These are phyloP conservation scores for Cyberlindnera euphorbiae DNA, from an alignment of 805 yeast genomes.

Conservation along the genomic window DNA sequence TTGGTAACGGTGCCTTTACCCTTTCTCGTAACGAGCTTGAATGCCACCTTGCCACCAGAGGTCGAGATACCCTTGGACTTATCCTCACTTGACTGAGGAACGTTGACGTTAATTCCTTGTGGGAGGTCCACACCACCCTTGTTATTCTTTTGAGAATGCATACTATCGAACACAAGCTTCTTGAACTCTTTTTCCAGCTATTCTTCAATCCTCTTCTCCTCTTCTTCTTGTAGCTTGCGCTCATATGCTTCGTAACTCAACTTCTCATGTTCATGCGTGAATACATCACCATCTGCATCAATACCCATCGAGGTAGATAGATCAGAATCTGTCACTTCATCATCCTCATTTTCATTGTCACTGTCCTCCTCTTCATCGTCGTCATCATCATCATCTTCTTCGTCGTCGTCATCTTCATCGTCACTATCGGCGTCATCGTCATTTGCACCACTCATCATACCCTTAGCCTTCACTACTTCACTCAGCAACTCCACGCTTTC, in stretches of 20 bases:
- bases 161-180: slow-evolving; percentile 46
- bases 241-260: slow-evolving; percentile 36
- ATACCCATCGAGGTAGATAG: slow-evolving; percentile 5
- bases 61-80: slow-evolving; percentile 23
- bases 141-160: slow-evolving; percentile 28
- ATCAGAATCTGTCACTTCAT: slow-evolving; percentile 21
- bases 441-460: slow-evolving; percentile 1
- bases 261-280: slow-evolving; percentile 28
- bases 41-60: slow-evolving; percentile 30
- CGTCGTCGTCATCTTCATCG: slow-evolving; percentile 20
- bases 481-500: slow-evolving; percentile 42
- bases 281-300: slow-evolving; percentile 24
- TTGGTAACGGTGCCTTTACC: slow-evolving; percentile 44
- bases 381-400: slow-evolving; percentile 11
- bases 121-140: slow-evolving; percentile 15
- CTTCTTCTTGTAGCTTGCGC: slow-evolving; percentile 32
- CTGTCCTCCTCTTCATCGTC: slow-evolving; percentile 26
- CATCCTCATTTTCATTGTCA: slow-evolving; percentile 29
- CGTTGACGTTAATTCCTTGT: slow-evolving; percentile 3
- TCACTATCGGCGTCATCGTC: slow-evolving; percentile 16
- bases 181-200: slow-evolving; percentile 56
- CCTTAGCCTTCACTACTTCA: slow-evolving; percentile 22
- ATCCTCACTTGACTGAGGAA: slow-evolving; percentile 34
- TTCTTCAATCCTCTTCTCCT: slow-evolving; percentile 42
- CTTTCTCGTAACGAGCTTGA: slow-evolving; percentile 50